Percentiles rank a stretch among this genome's conserved stretches.
These are phyloP conservation scores for Suillus decipiens DNA, from an alignment of 768 basidiomycete genomes.

Conservation along the genomic window DNA sequence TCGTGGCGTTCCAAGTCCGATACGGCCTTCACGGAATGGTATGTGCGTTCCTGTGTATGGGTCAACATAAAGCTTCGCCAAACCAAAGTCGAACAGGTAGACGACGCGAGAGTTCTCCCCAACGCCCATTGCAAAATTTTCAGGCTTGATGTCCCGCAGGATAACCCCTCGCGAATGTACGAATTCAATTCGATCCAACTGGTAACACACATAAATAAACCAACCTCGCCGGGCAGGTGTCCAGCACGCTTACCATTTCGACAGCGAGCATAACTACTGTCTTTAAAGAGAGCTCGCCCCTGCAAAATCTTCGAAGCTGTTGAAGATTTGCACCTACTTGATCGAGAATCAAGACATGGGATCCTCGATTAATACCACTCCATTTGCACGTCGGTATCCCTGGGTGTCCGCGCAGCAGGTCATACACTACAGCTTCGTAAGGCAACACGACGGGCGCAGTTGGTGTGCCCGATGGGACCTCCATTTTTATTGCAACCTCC, in stretches of 20 bases:
- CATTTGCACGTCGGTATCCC: slow-evolving; percentile 20
- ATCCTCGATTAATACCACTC: slow-evolving; percentile 13
- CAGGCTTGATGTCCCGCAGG: slow-evolving; percentile 20
- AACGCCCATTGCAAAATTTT: slow-evolving; percentile 4
- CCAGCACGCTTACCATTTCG: slow-evolving; percentile 21
- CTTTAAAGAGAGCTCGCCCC: slow-evolving; percentile 19
- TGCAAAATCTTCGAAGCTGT: slow-evolving; percentile 16
- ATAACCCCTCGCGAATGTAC: slow-evolving; percentile 22
- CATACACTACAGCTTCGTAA: slow-evolving; percentile 21
- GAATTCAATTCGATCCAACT: slow-evolving; percentile 20
- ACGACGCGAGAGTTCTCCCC: slow-evolving; percentile 7
- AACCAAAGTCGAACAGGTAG: slow-evolving; percentile 24
- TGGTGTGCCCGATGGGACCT: neutral
- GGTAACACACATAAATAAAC: neutral
- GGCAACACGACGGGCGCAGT: slow-evolving; percentile 8
- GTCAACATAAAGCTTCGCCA: slow-evolving; percentile 15
- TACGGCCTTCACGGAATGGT: slow-evolving; percentile 14
- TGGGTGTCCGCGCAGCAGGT: slow-evolving; percentile 12
- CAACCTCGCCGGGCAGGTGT: neutral
- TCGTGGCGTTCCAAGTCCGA: slow-evolving; percentile 14
- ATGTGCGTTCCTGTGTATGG: slow-evolving; percentile 18
- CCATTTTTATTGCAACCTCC: slow-evolving; percentile 21
- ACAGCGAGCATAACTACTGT: slow-evolving; percentile 25
- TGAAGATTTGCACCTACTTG: slow-evolving; percentile 21
- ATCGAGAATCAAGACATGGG: slow-evolving; percentile 24